phyloP scores from a whole-genome alignment of 805 yeast genomes.

The Spathaspora girioi region DNA sequence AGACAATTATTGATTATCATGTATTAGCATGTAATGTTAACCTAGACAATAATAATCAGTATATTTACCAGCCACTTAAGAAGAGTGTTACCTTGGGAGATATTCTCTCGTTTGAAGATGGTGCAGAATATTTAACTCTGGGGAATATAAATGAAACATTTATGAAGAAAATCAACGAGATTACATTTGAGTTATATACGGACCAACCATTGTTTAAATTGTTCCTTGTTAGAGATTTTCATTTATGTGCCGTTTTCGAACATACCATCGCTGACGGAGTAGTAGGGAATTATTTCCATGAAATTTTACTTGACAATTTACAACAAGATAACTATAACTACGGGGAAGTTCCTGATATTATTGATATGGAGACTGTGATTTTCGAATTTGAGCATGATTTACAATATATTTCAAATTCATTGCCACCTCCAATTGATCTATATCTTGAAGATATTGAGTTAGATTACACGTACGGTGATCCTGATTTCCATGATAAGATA shows the following conservation, averaged over 20 bases:
- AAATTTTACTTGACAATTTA: slow-evolving; percentile 26
- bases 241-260: slow-evolving; percentile 27
- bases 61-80: slow-evolving; percentile 21
- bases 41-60: slow-evolving; percentile 12
- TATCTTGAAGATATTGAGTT: slow-evolving; percentile 21
- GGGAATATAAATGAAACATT: slow-evolving; percentile 23
- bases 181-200: slow-evolving; percentile 17
- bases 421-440: slow-evolving; percentile 35
- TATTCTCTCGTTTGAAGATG: slow-evolving; percentile 15
- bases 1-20: slow-evolving; percentile 31
- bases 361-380: slow-evolving; percentile 11
- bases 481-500: slow-evolving; percentile 18
- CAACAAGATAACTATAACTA: slow-evolving; percentile 12
- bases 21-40: slow-evolving; percentile 28
- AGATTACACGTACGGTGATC: slow-evolving; percentile 24
- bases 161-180: slow-evolving; percentile 20
- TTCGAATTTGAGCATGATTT: slow-evolving; percentile 21
- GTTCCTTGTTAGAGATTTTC: slow-evolving; percentile 17
- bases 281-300: slow-evolving; percentile 31
- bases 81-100: slow-evolving; percentile 22
- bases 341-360: slow-evolving; percentile 12
- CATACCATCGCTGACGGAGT: slow-evolving; percentile 40
- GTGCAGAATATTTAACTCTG: slow-evolving; percentile 10
- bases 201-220: slow-evolving; percentile 28
- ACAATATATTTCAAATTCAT: slow-evolving; percentile 17